Evolutionary conservation across 2,329 filamentous ascomycete species (phyloP).

Genomic region (Dactylellina parvicollis): DNA sequence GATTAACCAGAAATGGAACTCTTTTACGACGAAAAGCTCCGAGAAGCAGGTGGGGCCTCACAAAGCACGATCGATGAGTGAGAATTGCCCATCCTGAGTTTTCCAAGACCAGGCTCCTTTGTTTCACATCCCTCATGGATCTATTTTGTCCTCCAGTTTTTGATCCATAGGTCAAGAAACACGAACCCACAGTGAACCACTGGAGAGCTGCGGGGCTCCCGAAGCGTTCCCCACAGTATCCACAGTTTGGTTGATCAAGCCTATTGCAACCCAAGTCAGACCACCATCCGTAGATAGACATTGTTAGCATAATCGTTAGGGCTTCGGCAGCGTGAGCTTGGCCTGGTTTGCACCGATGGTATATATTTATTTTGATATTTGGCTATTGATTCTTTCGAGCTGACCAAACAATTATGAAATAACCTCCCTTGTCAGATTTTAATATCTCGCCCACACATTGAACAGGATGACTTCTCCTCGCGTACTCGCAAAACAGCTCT

Average conservation of each 20-base stretch:
- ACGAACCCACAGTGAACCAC: slow-evolving; percentile 43
- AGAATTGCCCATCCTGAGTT: slow-evolving; percentile 24
- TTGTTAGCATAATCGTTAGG: slow-evolving; percentile 4
- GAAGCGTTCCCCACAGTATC: slow-evolving; percentile 46
- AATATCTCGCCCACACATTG: too few relatives aligned
- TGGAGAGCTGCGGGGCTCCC: slow-evolving; percentile 52
- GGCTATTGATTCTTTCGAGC: slow-evolving; percentile 26
- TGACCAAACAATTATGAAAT: slow-evolving; percentile 25
- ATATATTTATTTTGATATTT: slow-evolving; percentile 20
- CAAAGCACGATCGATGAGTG: slow-evolving; percentile 6
- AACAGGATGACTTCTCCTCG: too few relatives aligned
- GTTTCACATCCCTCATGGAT: slow-evolving; percentile 23
- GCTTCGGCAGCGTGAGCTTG: not conserved
- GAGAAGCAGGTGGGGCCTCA: too few relatives aligned
- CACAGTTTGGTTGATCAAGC: slow-evolving; percentile 12
- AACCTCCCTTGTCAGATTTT: too few relatives aligned
- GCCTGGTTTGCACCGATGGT: slow-evolving; percentile 23
- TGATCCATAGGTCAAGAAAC: slow-evolving; percentile 46
- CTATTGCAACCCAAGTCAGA: slow-evolving; percentile 15
- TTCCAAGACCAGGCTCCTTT: slow-evolving; percentile 37
- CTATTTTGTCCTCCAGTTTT: slow-evolving; percentile 3
- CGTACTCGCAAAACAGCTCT: not conserved
- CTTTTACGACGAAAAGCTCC: slow-evolving; percentile 1
- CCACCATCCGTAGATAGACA: slow-evolving; percentile 4
- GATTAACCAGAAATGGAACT: slow-evolving; percentile 15